These are phyloP conservation scores for Elsinoe arachidis DNA, from an alignment of 2,329 filamentous ascomycete genomes.

Conservation along the genomic window DNA sequence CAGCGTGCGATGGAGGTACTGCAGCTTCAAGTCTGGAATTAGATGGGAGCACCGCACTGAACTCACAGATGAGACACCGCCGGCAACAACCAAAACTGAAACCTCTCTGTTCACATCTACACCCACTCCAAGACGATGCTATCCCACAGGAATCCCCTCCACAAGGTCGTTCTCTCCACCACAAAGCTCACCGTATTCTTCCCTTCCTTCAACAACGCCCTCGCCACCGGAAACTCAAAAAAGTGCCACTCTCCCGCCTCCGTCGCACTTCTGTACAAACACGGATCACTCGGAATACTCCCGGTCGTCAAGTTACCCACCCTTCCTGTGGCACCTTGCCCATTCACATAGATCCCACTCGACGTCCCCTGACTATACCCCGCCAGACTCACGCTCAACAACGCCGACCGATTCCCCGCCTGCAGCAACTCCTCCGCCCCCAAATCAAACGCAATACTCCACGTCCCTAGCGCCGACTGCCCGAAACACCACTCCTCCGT, in stretches of 20 bases:
- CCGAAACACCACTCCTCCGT: slow-evolving; percentile 13
- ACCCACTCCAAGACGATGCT: slow-evolving; percentile 31
- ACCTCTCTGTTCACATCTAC: not conserved
- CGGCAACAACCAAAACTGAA: too few species aligned
- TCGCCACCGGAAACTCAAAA: slow-evolving; percentile 33
- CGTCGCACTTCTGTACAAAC: slow-evolving; percentile 41
- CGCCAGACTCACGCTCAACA: slow-evolving; percentile 37
- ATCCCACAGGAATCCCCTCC: slow-evolving; percentile 38
- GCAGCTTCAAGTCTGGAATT: too few species aligned
- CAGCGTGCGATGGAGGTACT: too few species aligned
- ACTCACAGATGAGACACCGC: too few species aligned
- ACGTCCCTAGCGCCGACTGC: slow-evolving; percentile 12
- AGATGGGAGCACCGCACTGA: too few species aligned
- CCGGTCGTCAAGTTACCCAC: slow-evolving; percentile 36
- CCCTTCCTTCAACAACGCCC: slow-evolving; percentile 26
- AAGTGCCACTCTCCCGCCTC: slow-evolving; percentile 41
- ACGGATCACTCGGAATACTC: slow-evolving; percentile 35
- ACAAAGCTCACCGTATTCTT: slow-evolving; percentile 31
- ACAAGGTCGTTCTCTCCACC: slow-evolving; percentile 29
- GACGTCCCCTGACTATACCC: slow-evolving; percentile 38
- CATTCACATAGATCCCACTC: slow-evolving; percentile 36
- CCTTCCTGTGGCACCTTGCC: slow-evolving; percentile 17
- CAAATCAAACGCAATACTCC: slow-evolving; percentile 1
- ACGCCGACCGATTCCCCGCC: slow-evolving; percentile 21
- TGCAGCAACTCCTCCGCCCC: not conserved